These are phyloP conservation scores for Mycena belliarum DNA, from an alignment of 768 basidiomycete genomes.

Conservation along the genomic window DNA sequence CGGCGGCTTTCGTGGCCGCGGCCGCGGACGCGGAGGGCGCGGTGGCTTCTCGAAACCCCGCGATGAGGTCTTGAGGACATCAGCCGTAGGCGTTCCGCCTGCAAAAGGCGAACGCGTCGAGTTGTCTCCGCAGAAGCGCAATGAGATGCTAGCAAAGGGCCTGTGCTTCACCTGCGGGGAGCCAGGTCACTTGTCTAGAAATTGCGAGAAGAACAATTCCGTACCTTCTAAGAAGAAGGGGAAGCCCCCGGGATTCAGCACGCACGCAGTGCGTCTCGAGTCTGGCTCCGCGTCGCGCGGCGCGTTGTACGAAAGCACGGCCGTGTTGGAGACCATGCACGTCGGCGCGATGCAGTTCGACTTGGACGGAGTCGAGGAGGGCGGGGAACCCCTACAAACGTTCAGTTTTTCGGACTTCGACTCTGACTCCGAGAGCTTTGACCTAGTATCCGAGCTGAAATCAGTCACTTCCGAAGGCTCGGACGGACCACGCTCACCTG, in stretches of 20 bases:
- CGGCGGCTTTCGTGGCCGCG: not conserved
- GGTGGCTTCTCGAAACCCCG: not conserved
- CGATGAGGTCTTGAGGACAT: not conserved
- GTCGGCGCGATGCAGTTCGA: not conserved
- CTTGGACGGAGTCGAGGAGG: not conserved
- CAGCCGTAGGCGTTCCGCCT: not conserved
- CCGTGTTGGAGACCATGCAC: not conserved
- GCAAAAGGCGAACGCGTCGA: not conserved
- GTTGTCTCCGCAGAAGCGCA: not conserved
- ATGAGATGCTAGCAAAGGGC: conserved; percentile 20
- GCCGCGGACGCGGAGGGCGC: not conserved
- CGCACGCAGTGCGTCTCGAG: not conserved
- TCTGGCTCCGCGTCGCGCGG: not conserved
- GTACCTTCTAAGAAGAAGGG: not conserved
- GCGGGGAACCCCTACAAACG: conserved; percentile 5
- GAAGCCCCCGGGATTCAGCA: not conserved
- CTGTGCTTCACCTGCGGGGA: conserved; percentile 31
- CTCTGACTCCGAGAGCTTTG: not conserved
- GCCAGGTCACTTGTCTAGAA: conserved; percentile 25
- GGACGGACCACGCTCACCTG: not conserved
- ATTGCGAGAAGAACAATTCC: conserved; percentile 28
- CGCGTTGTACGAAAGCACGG: not conserved
- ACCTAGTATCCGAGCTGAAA: not conserved
- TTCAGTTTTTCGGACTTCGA: not conserved
- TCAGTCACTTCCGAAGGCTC: no score